Conservation (phyloP, 2,329 filamentous ascomycete genomes). For the Fusarium sambucinum region DNA sequence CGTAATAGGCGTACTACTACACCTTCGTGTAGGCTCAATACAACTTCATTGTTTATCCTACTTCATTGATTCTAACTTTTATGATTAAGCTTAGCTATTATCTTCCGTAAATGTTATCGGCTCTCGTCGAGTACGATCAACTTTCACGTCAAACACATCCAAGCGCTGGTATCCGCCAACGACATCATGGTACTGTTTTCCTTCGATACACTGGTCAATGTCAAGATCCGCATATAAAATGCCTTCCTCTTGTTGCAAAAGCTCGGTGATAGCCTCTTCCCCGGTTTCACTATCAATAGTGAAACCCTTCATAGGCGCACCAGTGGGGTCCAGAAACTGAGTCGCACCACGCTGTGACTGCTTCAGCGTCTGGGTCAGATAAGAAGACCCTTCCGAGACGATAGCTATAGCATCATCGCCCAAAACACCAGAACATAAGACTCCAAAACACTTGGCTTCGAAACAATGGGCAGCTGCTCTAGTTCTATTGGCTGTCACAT, state of each 20-base stretch:
- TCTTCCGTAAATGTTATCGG: conserved; percentile 49
- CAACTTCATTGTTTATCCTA: not conserved
- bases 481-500: conserved; percentile 64
- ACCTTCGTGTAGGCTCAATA: too few relatives aligned
- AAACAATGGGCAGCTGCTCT: conserved; percentile 68
- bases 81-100: accelerated
- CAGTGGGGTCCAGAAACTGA: conserved; percentile 65
- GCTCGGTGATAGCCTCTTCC: conserved; percentile 41
- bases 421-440: conserved; percentile 61
- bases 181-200: conserved; percentile 69
- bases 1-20: too few relatives aligned
- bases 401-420: conserved; percentile 55
- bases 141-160: conserved; percentile 65
- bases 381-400: conserved; percentile 48
- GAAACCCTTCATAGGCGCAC: conserved; percentile 56
- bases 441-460: conserved; percentile 68
- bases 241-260: conserved; percentile 59
- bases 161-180: conserved; percentile 67
- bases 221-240: conserved; percentile 66
- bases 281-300: conserved; percentile 44
- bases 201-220: conserved; percentile 63
- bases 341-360: conserved; percentile 58
- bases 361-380: conserved; percentile 52
- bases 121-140: conserved; percentile 56
- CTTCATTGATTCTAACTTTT: not conserved